phyloP scores from a whole-genome alignment of 2,329 filamentous ascomycete genomes.

The Reticulascus tulasneorum region DNA sequence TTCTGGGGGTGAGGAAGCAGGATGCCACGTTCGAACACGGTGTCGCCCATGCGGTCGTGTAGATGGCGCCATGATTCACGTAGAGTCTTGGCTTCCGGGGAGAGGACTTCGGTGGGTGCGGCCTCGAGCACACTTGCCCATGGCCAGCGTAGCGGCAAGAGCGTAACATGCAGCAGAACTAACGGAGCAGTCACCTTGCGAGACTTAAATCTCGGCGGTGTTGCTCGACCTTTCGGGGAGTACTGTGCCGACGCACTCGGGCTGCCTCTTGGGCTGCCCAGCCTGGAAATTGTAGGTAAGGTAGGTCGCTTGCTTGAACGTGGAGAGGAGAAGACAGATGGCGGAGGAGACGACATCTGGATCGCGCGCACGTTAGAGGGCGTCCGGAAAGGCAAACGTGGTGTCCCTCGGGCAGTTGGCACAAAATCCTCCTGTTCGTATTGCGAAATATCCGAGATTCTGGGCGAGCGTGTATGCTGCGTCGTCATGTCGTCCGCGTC shows the following conservation, averaged over 20 bases:
- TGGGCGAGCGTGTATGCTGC: conserved; percentile 31
- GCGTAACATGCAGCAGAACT: conserved; percentile 72
- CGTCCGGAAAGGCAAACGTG: conserved; percentile 63
- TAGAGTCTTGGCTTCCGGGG: conserved; percentile 44
- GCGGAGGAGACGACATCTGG: conserved; percentile 66
- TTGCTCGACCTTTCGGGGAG: conserved; percentile 49
- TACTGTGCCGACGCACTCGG: conserved; percentile 48
- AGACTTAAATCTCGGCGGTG: conserved; percentile 54
- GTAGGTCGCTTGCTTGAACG: conserved; percentile 46
- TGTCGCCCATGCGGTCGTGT: conserved; percentile 67
- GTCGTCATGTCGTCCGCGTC: conserved; percentile 29
- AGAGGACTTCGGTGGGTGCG: conserved; percentile 32
- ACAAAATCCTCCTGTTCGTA: conserved; percentile 42
- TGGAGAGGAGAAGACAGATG: conserved; percentile 49
- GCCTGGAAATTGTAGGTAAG: conserved; percentile 47
- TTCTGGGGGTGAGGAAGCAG: conserved; percentile 74
- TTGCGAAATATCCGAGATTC: conserved; percentile 43
- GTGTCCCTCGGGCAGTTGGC: conserved; percentile 53
- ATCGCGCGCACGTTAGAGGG: conserved; percentile 66
- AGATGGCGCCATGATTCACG: conserved; percentile 63
- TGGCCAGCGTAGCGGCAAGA: conserved; percentile 65
- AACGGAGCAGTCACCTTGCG: conserved; percentile 58
- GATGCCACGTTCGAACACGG: conserved; percentile 68
- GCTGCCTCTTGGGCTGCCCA: conserved; percentile 57
- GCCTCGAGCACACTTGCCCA: conserved; percentile 55